Evolutionary conservation across 805 yeast genomes (phyloP).

Genomic region (Starmerella apicola): DNA sequence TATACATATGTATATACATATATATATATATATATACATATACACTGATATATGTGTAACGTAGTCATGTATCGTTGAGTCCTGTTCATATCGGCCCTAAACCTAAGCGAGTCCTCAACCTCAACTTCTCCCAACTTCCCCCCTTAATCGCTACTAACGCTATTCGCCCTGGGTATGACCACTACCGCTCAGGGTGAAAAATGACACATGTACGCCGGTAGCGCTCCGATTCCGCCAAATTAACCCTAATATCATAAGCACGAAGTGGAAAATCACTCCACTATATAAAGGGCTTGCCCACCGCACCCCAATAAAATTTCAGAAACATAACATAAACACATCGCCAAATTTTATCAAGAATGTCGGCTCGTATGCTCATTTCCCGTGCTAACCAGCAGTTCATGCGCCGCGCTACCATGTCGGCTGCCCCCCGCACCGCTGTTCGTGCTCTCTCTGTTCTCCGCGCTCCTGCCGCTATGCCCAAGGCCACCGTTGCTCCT

Average conservation of each 20-base stretch:
- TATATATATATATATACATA: too few relatives aligned
- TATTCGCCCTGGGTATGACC: too few relatives aligned
- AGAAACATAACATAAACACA: not conserved
- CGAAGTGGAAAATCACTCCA: not conserved
- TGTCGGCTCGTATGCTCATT: slow-evolving; percentile 24
- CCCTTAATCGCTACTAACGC: too few relatives aligned
- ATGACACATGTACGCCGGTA: not conserved
- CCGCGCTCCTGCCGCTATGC: slow-evolving; percentile 30
- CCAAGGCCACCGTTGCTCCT: slow-evolving; percentile 10
- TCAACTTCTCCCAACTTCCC: too few relatives aligned
- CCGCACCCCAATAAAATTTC: not conserved
- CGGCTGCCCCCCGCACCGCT: slow-evolving; percentile 30
- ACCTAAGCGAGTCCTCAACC: too few relatives aligned
- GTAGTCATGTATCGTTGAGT: too few relatives aligned
- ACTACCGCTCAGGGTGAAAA: not conserved
- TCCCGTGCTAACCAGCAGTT: slow-evolving; percentile 25
- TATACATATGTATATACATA: too few relatives aligned
- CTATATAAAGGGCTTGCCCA: slow-evolving; percentile 1
- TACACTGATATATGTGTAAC: too few relatives aligned
- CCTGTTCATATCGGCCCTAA: too few relatives aligned
- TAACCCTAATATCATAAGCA: not conserved
- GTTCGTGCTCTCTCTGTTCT: slow-evolving; percentile 49
- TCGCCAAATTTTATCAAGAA: slow-evolving; percentile 7
- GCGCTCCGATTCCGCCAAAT: slow-evolving; percentile 3
- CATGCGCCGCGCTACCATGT: slow-evolving; percentile 34